Evolutionary conservation across 176 grass and related monocot species (phyloP).

Genomic region (Themeda triandra): DNA sequence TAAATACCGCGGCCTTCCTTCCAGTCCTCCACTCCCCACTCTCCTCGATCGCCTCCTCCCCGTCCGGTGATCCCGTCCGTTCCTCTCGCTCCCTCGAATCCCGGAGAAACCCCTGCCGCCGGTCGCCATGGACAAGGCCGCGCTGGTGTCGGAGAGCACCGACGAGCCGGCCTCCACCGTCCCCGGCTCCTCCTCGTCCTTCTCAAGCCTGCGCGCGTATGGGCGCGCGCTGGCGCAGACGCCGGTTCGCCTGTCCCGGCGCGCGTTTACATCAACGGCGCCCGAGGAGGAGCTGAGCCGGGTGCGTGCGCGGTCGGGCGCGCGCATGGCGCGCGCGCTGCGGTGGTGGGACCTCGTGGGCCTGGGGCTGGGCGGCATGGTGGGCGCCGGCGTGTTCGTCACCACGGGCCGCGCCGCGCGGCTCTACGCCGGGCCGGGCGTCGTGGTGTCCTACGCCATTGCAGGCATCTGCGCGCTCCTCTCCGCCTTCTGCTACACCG

Average conservation of each 20-base stretch:
- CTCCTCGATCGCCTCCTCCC: not conserved
- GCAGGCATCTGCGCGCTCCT: slow-evolving; percentile 87
- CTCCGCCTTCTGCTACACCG: slow-evolving; percentile 97
- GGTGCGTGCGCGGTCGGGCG: slow-evolving; percentile 45
- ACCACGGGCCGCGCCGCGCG: slow-evolving; percentile 45
- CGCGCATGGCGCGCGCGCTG: slow-evolving; percentile 49
- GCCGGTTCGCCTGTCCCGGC: slow-evolving; percentile 27
- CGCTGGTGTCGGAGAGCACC: not conserved
- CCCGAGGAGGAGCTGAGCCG: slow-evolving; percentile 60
- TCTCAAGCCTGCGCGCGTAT: slow-evolving; percentile 50
- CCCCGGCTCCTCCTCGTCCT: slow-evolving; percentile 29
- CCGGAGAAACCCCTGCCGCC: not conserved
- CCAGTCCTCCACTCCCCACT: no score
- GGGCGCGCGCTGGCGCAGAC: slow-evolving; percentile 44
- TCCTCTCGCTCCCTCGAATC: not conserved
- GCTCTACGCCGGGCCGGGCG: slow-evolving; percentile 29
- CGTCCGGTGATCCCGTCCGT: not conserved
- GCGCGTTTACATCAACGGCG: slow-evolving; percentile 47
- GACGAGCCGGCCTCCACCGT: not conserved
- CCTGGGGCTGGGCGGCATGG: slow-evolving; percentile 58
- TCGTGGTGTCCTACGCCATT: slow-evolving; percentile 85
- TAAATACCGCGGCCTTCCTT: not conserved
- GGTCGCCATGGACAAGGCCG: slow-evolving; percentile 32
- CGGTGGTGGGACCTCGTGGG: slow-evolving; percentile 69
- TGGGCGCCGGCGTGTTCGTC: slow-evolving; percentile 58